Conservation (phyloP, 129 eudicot genomes). For the Lactuca saligna region DNA sequence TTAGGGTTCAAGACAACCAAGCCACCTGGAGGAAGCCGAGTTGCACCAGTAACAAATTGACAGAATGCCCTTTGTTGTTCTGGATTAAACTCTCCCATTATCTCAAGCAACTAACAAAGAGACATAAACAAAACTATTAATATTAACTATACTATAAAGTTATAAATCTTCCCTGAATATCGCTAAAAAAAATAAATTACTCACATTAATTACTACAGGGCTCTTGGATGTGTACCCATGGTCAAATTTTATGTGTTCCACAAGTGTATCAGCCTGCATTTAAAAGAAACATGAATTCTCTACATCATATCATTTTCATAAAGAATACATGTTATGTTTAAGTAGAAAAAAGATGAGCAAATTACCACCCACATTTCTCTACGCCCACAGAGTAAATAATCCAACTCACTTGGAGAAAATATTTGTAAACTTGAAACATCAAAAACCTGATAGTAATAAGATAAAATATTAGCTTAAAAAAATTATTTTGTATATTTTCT, state of each 20-base stretch:
- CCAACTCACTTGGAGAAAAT: slow-evolving; percentile 80
- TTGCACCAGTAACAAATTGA: no score
- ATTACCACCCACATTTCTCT: slow-evolving; percentile 86
- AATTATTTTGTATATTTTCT: no score
- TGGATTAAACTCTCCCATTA: no score
- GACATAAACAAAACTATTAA: not conserved
- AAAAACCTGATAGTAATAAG: slow-evolving; percentile 58
- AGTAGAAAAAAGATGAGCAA: not conserved
- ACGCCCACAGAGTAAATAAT: slow-evolving; percentile 81
- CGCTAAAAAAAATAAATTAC: slow-evolving; percentile 9
- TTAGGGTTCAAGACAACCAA: slow-evolving; percentile 68
- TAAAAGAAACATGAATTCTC: slow-evolving; percentile 36
- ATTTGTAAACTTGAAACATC: slow-evolving; percentile 70
- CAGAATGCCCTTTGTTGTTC: no score
- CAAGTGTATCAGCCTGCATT: slow-evolving; percentile 53
- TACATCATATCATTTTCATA: no score
- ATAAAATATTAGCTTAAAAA: not conserved
- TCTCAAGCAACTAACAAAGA: not conserved
- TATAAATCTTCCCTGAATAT: not conserved
- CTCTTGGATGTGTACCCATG: slow-evolving; percentile 97
- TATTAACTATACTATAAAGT: not conserved
- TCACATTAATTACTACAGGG: slow-evolving; percentile 74
- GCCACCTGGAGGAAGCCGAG: no score
- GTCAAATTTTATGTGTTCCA: slow-evolving; percentile 89
- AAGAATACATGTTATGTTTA: not conserved